Conservation (phyloP, 164 flowering plant species). For the Aristolochia californica region DNA sequence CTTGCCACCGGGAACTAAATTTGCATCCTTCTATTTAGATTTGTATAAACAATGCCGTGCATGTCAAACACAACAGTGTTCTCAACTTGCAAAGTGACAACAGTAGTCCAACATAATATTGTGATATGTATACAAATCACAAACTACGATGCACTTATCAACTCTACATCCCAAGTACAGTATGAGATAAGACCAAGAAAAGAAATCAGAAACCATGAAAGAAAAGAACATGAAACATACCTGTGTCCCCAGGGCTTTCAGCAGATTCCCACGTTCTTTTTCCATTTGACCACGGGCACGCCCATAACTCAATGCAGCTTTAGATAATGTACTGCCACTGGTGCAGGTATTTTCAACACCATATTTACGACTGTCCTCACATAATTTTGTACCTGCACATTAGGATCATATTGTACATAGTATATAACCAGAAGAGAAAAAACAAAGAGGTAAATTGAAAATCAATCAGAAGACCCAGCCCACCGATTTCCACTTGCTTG, state of each 20-base stretch:
- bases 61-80: too few species aligned
- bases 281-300: conserved; percentile 75
- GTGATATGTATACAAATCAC: too few species aligned
- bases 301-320: conserved; percentile 62
- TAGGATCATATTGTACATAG: background rate
- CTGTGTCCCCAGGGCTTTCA: conserved; percentile 88
- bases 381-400: conserved; percentile 57
- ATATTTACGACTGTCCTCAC: conserved; percentile 87
- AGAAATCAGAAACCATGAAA: too few species aligned
- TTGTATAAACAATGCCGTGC: too few species aligned
- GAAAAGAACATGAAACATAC: conserved; percentile 42
- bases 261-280: conserved; percentile 68
- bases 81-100: too few species aligned
- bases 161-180: background rate
- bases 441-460: background rate
- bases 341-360: conserved; percentile 83
- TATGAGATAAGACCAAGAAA: background rate
- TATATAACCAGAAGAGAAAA: background rate
- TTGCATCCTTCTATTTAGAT: too few species aligned
- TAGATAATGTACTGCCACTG: conserved; percentile 63
- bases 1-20: too few species aligned
- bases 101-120: too few species aligned
- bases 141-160: too few species aligned
- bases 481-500: conserved; percentile 90
- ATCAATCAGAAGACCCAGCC: conserved; percentile 7